Evolutionary conservation across 495 filamentous ascomycete genomes (phyloP).

Genomic region (Chaetomium tenue): DNA sequence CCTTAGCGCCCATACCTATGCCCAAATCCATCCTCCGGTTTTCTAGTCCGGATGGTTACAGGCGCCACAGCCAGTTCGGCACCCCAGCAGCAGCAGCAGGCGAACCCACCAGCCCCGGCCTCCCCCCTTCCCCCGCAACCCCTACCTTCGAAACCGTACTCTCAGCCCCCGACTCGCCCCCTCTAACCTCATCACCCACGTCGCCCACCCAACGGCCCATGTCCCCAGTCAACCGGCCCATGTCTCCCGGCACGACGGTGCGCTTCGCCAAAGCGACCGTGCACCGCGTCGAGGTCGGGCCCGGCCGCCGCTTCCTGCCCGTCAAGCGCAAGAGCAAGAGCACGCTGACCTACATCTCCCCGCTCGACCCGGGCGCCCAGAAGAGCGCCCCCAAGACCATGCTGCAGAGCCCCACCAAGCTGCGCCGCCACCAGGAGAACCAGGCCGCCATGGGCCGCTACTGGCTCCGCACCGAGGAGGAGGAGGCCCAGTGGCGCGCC

Average conservation of each 20-base stretch:
- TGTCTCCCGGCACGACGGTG: slow-evolving; percentile 33
- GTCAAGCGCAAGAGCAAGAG: slow-evolving; percentile 40
- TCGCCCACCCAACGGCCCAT: background rate
- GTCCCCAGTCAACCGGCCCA: slow-evolving; percentile 24
- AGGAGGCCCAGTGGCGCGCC: slow-evolving; percentile 33
- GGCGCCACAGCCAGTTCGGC: slow-evolving; percentile 23
- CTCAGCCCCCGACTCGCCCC: slow-evolving; percentile 14
- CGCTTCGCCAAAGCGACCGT: slow-evolving; percentile 38
- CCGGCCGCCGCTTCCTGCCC: slow-evolving; percentile 34
- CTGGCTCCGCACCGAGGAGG: slow-evolving; percentile 38
- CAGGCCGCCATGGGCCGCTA: slow-evolving; percentile 39
- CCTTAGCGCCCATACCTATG: slow-evolving; percentile 13
- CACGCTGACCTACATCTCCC: slow-evolving; percentile 37
- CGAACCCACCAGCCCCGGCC: slow-evolving; percentile 18
- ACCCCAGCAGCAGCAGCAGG: slow-evolving; percentile 16
- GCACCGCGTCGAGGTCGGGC: slow-evolving; percentile 36
- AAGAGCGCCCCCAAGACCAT: slow-evolving; percentile 25
- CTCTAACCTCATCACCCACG: slow-evolving; percentile 17
- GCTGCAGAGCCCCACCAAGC: slow-evolving; percentile 33
- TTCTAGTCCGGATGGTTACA: slow-evolving; percentile 30
- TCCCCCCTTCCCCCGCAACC: slow-evolving; percentile 1
- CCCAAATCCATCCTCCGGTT: slow-evolving; percentile 38
- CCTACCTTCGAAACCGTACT: background rate
- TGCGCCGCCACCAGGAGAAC: slow-evolving; percentile 37
- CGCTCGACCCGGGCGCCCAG: slow-evolving; percentile 32